A percentile compares a stretch with the other conserved stretches of the same genome.
These are phyloP conservation scores for Fusarium sp. DNA, from an alignment of 2,329 filamentous ascomycete species.

Conservation along the genomic window DNA sequence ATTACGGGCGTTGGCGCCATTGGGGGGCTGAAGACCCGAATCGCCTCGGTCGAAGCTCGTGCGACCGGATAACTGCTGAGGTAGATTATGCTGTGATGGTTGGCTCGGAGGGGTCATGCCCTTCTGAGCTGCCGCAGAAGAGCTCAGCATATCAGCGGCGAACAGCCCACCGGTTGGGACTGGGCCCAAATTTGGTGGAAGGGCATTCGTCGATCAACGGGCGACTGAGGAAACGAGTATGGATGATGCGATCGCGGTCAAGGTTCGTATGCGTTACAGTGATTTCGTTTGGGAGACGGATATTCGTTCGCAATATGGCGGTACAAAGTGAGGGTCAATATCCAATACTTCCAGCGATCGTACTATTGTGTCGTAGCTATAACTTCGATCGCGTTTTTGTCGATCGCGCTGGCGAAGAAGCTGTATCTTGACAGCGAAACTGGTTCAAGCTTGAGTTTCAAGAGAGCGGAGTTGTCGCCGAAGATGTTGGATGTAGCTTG, in stretches of 20 bases:
- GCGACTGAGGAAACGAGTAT: conserved; percentile 22
- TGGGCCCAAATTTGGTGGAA: conserved; percentile 52
- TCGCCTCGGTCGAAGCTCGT: conserved; percentile 66
- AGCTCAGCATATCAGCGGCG: conserved; percentile 51
- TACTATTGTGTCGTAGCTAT: conserved; percentile 1
- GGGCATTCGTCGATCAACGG: conserved; percentile 53
- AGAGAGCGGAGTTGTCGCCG: conserved; percentile 35
- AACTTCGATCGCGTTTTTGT: conserved; percentile 17
- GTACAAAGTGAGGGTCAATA: not conserved
- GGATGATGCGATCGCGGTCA: conserved; percentile 32
- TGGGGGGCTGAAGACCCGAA: conserved; percentile 62
- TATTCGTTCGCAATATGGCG: conserved; percentile 4
- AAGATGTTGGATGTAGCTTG: conserved; percentile 33
- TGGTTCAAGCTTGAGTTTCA: conserved; percentile 27
- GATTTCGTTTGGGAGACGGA: conserved; percentile 11
- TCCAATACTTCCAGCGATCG: not conserved
- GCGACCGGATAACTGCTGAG: conserved; percentile 44
- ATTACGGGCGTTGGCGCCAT: conserved; percentile 59
- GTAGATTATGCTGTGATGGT: conserved; percentile 55
- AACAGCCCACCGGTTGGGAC: conserved; percentile 56
- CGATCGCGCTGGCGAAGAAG: conserved; percentile 12
- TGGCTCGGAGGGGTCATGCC: conserved; percentile 50
- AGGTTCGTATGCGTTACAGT: conserved; percentile 14
- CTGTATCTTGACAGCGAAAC: conserved; percentile 21
- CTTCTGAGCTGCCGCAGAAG: conserved; percentile 51